Evolutionary conservation across 306 rosid genomes (phyloP).

Genomic region (Cucurbita maxima): DNA sequence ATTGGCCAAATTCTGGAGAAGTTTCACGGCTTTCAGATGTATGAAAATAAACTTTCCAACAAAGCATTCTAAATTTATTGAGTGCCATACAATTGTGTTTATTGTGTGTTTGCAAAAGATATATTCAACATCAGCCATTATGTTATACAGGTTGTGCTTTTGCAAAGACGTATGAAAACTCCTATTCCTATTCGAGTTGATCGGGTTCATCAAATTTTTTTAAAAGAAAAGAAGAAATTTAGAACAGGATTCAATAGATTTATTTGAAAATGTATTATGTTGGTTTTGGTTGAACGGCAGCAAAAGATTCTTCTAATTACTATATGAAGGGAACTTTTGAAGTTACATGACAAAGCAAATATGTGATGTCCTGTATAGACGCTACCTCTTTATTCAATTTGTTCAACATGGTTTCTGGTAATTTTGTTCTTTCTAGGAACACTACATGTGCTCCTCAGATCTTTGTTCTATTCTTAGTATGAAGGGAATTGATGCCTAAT

Average conservation of each 20-base stretch:
- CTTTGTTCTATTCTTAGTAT: not conserved
- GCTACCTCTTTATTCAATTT: not conserved
- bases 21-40: constrained; percentile 3
- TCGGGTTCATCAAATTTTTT: not conserved
- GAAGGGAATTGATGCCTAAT: not conserved
- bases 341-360: not conserved
- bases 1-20: constrained; percentile 72
- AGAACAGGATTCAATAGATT: not conserved
- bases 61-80: no score
- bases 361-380: not conserved
- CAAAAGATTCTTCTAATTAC: not conserved
- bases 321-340: not conserved
- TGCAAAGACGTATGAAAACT: not conserved
- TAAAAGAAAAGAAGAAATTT: not conserved
- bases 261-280: not conserved
- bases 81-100: not conserved
- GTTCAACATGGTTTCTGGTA: not conserved
- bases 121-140: not conserved
- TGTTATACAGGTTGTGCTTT: not conserved
- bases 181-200: not conserved
- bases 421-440: not conserved
- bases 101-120: not conserved
- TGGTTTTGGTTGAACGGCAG: not conserved
- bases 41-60: not conserved
- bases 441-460: not conserved